Evolutionary conservation across 345 rosid species (phyloP).

Genomic region (Rhizophora apiculata): DNA sequence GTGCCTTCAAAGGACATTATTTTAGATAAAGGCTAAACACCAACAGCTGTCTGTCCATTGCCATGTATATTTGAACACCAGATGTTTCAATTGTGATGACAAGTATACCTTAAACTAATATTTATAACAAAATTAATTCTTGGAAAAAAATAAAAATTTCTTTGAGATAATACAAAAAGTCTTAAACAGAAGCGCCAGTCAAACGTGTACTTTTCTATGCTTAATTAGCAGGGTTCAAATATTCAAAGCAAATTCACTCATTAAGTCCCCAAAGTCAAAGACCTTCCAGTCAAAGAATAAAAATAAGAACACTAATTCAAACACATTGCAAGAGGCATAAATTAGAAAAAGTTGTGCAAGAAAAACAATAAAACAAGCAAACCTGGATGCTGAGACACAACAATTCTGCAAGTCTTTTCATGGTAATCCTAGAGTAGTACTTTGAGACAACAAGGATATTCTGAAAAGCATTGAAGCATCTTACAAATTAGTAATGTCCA

Average conservation of each 20-base stretch:
- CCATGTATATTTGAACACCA: neutral
- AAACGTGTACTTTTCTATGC: too few relatives aligned
- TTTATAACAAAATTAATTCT: neutral
- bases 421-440: slow-evolving; percentile 83
- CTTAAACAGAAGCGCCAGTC: too few relatives aligned
- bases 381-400: slow-evolving; percentile 84
- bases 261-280: too few relatives aligned
- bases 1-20: neutral
- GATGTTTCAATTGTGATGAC: neutral
- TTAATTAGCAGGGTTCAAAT: too few relatives aligned
- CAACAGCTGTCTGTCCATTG: neutral
- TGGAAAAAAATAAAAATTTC: too few relatives aligned
- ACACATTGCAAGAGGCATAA: neutral
- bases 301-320: neutral
- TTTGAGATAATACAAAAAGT: too few relatives aligned
- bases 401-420: slow-evolving; percentile 86
- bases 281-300: neutral
- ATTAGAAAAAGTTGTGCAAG: neutral
- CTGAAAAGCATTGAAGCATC: slow-evolving; percentile 43
- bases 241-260: too few relatives aligned
- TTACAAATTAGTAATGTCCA: slow-evolving; percentile 6
- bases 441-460: slow-evolving; percentile 94
- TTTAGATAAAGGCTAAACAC: neutral
- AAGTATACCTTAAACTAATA: neutral
- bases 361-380: slow-evolving; percentile 2